These are phyloP conservation scores for Leccinum ochraceum DNA, from an alignment of 768 basidiomycete species.

Conservation along the genomic window DNA sequence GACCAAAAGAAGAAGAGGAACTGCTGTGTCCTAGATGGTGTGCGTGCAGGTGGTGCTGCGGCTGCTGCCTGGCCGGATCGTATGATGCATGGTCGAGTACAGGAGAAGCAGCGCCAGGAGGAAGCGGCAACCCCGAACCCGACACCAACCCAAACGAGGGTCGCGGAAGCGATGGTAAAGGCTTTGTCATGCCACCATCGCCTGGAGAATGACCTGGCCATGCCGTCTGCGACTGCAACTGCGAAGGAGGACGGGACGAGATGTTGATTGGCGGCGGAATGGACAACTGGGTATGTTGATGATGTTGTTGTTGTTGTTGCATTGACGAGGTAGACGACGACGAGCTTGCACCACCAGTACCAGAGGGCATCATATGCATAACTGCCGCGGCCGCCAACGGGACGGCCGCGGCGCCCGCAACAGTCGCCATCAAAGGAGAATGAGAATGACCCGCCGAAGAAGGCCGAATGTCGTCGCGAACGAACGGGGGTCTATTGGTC, in stretches of 20 bases:
- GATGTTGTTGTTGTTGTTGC: not conserved
- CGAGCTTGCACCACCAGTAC: not conserved
- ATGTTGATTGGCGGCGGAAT: slow-evolving; percentile 15
- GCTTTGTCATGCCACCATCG: not conserved
- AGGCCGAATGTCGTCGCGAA: slow-evolving; percentile 8
- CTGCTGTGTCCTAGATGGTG: not conserved
- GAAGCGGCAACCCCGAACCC: not conserved
- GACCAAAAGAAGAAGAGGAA: not conserved
- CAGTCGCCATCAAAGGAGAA: slow-evolving; percentile 4
- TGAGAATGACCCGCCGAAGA: slow-evolving; percentile 3
- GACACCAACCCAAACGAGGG: not conserved
- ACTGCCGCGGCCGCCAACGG: slow-evolving; percentile 1
- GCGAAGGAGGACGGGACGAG: slow-evolving; percentile 15
- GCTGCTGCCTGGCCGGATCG: not conserved
- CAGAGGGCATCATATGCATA: not conserved
- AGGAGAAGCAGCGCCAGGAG: not conserved
- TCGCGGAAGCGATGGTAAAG: not conserved
- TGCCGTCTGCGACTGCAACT: not conserved
- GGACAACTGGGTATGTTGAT: not conserved
- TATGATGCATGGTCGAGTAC: not conserved
- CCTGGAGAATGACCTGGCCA: not conserved
- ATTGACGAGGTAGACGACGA: not conserved
- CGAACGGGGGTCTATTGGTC: not conserved
- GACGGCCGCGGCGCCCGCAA: not conserved
- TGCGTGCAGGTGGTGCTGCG: not conserved